phyloP scores from a whole-genome alignment of 768 basidiomycete species.

The Chlorophyllum brunneum region DNA sequence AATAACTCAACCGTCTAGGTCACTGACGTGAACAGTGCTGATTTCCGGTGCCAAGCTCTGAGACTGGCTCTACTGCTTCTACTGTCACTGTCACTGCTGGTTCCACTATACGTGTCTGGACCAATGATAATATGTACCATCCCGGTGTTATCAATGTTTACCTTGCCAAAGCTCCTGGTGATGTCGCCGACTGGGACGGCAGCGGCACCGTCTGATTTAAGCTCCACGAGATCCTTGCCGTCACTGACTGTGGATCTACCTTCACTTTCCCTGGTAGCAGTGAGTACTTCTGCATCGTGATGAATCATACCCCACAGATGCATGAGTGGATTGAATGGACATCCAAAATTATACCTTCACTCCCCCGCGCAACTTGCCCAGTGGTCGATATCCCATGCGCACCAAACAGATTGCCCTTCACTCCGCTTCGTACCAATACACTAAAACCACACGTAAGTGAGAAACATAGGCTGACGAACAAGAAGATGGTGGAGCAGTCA shows the following conservation, averaged over 20 bases:
- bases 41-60: conserved; percentile 46
- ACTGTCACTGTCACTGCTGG: conserved; percentile 45
- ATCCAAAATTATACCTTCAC: conserved; percentile 3
- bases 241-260: conserved; percentile 35
- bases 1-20: conserved; percentile 23
- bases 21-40: conserved; percentile 41
- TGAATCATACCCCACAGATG: background rate
- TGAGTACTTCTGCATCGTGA: conserved; percentile 12
- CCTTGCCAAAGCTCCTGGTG: conserved; percentile 42
- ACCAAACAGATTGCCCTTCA: conserved; percentile 8
- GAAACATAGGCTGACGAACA: too few species aligned
- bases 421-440: background rate
- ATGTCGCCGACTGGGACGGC: conserved; percentile 36
- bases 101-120: conserved; percentile 36
- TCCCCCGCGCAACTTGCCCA: background rate
- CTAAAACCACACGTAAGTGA: too few species aligned
- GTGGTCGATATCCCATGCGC: conserved; percentile 10
- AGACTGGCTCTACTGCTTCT: conserved; percentile 33
- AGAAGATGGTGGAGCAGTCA: too few species aligned
- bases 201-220: conserved; percentile 42
- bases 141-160: conserved; percentile 42
- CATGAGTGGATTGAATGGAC: background rate
- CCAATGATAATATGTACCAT: conserved; percentile 43
- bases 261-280: conserved; percentile 36
- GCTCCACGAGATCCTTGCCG: conserved; percentile 38